Evolutionary conservation across 257 asterid genomes (phyloP), one percentile per base, ranked within the genome.

Genomic region (Misopates orontium): DNA sequence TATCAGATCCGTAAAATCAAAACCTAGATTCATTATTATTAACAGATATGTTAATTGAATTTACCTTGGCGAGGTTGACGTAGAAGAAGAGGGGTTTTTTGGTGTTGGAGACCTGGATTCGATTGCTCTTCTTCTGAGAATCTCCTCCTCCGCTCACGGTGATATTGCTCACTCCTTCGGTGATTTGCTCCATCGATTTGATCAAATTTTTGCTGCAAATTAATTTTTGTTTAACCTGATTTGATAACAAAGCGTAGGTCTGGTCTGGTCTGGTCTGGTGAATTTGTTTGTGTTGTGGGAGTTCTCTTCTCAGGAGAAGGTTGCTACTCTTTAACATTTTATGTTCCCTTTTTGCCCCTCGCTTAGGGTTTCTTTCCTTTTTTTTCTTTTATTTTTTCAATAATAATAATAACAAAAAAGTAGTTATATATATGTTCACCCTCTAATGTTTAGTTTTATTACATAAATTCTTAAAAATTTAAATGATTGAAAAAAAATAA

Each of bases 31-130:
- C 13, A 66, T 4, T 22, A 60, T 8, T 12, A 62, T 10, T 32
- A 60, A 62, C 66, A 50, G 11, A 9, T 41, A n/a, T 18, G 42
- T 36, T 15, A 44, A 45, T 56, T 0, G 10, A 2, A 49, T 39
- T 48, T 59, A 84, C 96, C 92, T 89, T 89, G 56, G 96, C 81
- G 71, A 89, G 90, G 70, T 89, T 86, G 55, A 89, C 95, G 73
- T 89, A 89, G 68, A 89, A 89, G 81, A 89, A 89, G 9, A 89
- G 84, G 57, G 95, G 96, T 69, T 81, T 86, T 72, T 89, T 86
- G 1, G 95, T 80, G 60, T 80, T 84, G 62, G 96, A 89, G 52
- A 86, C 96, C 77, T 86, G 95, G 82, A 89, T 86, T n/a, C 90
- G 87, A 58, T 84, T 86, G 82, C 73, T 84, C 90, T 73, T 89